Evolutionary conservation across 2,329 filamentous ascomycete species (phyloP).

Genomic region (Aspergillus ruber): DNA sequence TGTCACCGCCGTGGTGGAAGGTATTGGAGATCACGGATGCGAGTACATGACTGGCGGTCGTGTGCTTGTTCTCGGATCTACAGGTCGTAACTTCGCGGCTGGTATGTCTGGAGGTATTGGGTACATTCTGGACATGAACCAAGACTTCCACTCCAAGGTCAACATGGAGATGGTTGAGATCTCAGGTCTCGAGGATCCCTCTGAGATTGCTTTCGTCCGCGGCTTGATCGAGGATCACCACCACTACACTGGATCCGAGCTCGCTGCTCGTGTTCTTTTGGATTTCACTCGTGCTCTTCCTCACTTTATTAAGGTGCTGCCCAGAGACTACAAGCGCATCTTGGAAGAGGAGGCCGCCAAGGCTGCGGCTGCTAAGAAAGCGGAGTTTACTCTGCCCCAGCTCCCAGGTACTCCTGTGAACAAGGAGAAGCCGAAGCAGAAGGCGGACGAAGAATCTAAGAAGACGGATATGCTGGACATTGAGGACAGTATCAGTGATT

Average conservation of each 20-base stretch:
- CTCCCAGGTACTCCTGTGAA: conserved; percentile 56
- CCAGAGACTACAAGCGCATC: conserved; percentile 93
- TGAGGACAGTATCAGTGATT: conserved; percentile 82
- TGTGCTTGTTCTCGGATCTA: conserved; percentile 76
- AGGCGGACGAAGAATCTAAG: conserved; percentile 55
- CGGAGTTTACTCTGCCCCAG: conserved; percentile 72
- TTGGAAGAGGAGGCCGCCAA: conserved; percentile 79
- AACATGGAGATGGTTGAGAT: conserved; percentile 98
- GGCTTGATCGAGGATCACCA: conserved; percentile 94
- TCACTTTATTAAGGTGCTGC: conserved; percentile 88
- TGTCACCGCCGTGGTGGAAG: conserved; percentile 91
- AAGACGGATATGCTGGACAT: conserved; percentile 74
- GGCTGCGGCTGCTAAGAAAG: conserved; percentile 75
- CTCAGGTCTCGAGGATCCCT: conserved; percentile 71
- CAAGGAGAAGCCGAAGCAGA: conserved; percentile 48
- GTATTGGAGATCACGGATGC: conserved; percentile 90
- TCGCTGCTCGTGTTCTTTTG: conserved; percentile 85
- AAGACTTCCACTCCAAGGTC: conserved; percentile 86
- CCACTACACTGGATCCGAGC: conserved; percentile 94
- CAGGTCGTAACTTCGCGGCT: conserved; percentile 93
- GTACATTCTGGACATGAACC: conserved; percentile 82
- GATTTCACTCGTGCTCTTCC: conserved; percentile 89
- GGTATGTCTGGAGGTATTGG: conserved; percentile 99
- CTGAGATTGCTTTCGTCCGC: conserved; percentile 83
- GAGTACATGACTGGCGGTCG: conserved; percentile 99